A percentile compares a stretch with the other conserved stretches of the same genome.
Conservation (phyloP, 148 eudicot species). For the Tetragonia tetragonoides region DNA sequence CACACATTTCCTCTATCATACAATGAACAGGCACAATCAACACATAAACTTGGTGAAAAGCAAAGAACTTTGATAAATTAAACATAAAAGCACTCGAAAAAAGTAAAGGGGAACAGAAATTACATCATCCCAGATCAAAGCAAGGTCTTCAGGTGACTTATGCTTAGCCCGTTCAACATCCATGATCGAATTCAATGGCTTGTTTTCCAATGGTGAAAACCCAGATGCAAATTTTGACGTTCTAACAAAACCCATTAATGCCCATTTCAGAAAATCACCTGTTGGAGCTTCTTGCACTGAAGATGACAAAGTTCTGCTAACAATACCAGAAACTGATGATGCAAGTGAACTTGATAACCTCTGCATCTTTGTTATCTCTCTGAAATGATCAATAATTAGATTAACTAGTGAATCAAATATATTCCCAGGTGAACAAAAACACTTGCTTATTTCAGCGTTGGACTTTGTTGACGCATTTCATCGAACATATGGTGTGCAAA, state of each 20-base stretch:
- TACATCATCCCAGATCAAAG: conserved; percentile 93
- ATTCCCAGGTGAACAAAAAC: not conserved
- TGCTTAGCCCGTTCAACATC: conserved; percentile 64
- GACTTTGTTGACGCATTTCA: conserved; percentile 15
- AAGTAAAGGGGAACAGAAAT: conserved; percentile 15
- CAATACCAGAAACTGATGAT: conserved; percentile 29
- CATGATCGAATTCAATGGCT: conserved; percentile 72
- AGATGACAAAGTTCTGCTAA: conserved; percentile 23
- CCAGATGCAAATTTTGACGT: conserved; percentile 75
- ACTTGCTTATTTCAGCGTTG: not conserved
- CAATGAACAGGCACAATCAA: conserved; percentile 5
- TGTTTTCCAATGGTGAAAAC: conserved; percentile 71
- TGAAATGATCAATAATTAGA: conserved; percentile 18
- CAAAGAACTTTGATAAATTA: not conserved
- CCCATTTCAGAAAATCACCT: conserved; percentile 50
- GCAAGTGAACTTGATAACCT: conserved; percentile 35
- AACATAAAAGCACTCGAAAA: not conserved
- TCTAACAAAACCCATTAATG: conserved; percentile 55
- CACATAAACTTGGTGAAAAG: not conserved
- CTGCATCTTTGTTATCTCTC: conserved; percentile 41
- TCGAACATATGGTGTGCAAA: conserved; percentile 14
- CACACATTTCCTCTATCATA: not conserved
- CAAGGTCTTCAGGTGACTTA: conserved; percentile 71
- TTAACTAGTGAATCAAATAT: not conserved
- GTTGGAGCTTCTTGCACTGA: conserved; percentile 34